These are phyloP conservation scores for Penstemon newberryi DNA, from an alignment of 257 asterid species.

Conservation along the genomic window DNA sequence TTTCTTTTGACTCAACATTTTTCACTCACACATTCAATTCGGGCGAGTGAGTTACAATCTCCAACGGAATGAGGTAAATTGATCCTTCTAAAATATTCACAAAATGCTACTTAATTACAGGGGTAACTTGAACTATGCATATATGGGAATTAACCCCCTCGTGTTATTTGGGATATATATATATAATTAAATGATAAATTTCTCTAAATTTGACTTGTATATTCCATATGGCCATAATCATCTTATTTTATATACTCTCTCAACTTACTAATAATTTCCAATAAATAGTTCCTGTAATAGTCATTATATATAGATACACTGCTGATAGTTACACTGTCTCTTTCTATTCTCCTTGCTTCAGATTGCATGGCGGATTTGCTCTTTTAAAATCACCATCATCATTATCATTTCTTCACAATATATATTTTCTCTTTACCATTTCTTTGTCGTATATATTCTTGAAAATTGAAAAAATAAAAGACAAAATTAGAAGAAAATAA, in stretches of 20 bases:
- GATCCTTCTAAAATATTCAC: too few relatives aligned
- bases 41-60: too few relatives aligned
- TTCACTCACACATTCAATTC: too few relatives aligned
- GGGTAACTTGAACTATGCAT: too few relatives aligned
- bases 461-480: neutral
- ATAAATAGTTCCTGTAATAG: neutral
- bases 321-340: constrained; percentile 31
- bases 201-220: constrained; percentile 10
- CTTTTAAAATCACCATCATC: constrained; percentile 38
- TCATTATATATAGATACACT: constrained; percentile 31
- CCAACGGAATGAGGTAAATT: too few relatives aligned
- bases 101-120: too few relatives aligned
- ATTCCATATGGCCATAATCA: constrained; percentile 38
- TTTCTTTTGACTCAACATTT: too few relatives aligned
- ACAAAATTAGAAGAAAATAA: neutral
- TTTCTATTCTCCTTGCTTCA: constrained; percentile 10
- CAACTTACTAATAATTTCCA: constrained; percentile 35
- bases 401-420: constrained; percentile 31
- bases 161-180: neutral
- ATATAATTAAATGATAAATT: neutral
- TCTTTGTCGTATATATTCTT: neutral
- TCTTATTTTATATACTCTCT: constrained; percentile 31
- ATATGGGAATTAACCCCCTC: neutral
- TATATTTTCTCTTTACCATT: neutral
- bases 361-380: constrained; percentile 29